phyloP scores from a whole-genome alignment of 768 basidiomycete genomes.

The Steccherinum ochraceum region DNA sequence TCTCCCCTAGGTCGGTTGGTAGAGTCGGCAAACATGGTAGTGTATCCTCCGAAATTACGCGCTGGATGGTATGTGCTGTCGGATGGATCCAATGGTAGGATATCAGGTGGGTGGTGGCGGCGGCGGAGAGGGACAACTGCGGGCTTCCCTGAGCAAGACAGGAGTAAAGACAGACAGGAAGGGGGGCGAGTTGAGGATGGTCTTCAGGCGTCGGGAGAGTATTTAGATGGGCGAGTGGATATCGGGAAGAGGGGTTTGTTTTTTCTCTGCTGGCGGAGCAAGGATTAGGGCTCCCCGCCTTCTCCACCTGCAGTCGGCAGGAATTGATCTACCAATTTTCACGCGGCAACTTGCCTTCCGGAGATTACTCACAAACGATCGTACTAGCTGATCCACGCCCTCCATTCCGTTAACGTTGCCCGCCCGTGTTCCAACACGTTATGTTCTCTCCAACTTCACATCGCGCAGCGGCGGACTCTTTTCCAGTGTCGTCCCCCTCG shows the following conservation, averaged over 20 bases:
- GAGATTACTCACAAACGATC: neutral
- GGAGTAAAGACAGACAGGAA: neutral
- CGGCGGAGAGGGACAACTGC: neutral
- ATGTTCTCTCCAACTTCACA: too few species aligned
- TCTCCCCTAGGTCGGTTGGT: slow-evolving; percentile 1
- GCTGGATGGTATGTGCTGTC: too few species aligned
- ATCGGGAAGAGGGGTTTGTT: neutral
- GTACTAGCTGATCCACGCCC: too few species aligned
- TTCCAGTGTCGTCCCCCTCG: too few species aligned
- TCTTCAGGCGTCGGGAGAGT: neutral
- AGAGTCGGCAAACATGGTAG: neutral
- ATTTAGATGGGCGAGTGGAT: neutral
- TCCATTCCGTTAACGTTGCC: too few species aligned
- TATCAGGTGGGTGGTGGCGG: neutral
- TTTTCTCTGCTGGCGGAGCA: neutral
- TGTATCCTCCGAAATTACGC: too few species aligned
- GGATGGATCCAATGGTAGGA: too few species aligned
- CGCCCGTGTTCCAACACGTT: neutral
- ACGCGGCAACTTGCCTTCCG: neutral
- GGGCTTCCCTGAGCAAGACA: neutral
- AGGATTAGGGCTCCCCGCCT: neutral
- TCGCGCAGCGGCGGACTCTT: too few species aligned
- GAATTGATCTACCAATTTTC: neutral
- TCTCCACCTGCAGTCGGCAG: neutral
- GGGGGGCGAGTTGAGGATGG: neutral